Evolutionary conservation across 306 rosid genomes (phyloP).

Genomic region (Prinsepia uniflora): DNA sequence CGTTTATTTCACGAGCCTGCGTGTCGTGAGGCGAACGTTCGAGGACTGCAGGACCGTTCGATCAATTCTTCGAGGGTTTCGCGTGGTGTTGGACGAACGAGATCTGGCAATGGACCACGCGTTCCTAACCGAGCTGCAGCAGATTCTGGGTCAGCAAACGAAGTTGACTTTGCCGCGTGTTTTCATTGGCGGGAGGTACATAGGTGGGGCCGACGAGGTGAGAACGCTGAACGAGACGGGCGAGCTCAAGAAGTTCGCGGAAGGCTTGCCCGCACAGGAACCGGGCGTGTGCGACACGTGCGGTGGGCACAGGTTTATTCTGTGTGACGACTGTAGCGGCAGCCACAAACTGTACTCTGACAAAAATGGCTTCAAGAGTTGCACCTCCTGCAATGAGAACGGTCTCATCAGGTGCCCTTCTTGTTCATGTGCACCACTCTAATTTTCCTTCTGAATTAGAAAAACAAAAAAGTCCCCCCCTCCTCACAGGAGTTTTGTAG

Average conservation of each 20-base stretch:
- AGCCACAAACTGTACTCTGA: conserved; percentile 71
- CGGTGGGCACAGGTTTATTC: conserved; percentile 63
- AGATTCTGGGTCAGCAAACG: conserved; percentile 38
- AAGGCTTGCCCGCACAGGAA: conserved; percentile 71
- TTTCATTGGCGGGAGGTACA: conserved; percentile 71
- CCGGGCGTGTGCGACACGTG: conserved; percentile 55
- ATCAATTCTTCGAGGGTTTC: conserved; percentile 65
- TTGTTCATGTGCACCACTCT: conserved; percentile 51
- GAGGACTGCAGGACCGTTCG: conserved; percentile 76
- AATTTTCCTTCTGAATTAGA: conserved; percentile 4
- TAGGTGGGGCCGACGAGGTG: conserved; percentile 87
- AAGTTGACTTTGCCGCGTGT: conserved; percentile 60
- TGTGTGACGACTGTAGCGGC: conserved; percentile 74
- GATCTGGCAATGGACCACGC: conserved; percentile 83
- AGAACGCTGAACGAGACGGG: conserved; percentile 68
- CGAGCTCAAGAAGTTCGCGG: conserved; percentile 80
- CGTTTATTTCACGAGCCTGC: conserved; percentile 82
- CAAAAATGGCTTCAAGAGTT: conserved; percentile 60
- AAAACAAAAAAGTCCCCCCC: too few species aligned
- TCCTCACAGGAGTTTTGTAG: conserved; percentile 6
- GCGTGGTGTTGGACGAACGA: conserved; percentile 73
- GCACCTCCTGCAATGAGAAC: conserved; percentile 77
- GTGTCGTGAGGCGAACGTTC: conserved; percentile 77
- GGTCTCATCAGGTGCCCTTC: conserved; percentile 84
- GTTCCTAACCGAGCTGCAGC: conserved; percentile 60